Conservation (phyloP, 2,329 filamentous ascomycete species). For the Colletotrichum sp. region DNA sequence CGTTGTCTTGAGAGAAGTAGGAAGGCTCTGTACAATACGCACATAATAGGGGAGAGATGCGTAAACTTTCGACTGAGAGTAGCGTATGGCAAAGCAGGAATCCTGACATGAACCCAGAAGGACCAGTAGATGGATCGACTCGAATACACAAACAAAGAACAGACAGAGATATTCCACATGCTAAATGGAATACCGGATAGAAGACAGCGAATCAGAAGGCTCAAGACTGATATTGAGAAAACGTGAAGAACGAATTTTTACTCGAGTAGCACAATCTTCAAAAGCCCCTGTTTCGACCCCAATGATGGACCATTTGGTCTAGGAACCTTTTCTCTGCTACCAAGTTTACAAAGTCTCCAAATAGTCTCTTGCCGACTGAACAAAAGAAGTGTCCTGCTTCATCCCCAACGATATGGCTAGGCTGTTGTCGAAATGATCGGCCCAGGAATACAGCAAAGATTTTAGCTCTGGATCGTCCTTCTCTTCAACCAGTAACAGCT, state of each 20-base stretch:
- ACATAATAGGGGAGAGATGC: accelerated
- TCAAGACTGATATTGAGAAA: accelerated
- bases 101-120: accelerated
- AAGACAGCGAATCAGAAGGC: not conserved
- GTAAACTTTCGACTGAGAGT: not conserved
- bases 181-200: not conserved
- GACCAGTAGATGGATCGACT: not conserved
- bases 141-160: not conserved
- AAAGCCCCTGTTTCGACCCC: not conserved
- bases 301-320: not conserved
- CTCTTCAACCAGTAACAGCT: not conserved
- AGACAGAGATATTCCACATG: not conserved
- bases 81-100: not conserved
- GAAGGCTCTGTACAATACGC: not conserved
- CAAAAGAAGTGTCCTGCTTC: not conserved
- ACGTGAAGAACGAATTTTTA: not conserved
- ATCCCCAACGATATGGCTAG: not conserved
- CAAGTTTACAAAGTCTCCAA: not conserved
- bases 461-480: not conserved
- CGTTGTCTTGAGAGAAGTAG: not conserved
- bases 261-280: not conserved
- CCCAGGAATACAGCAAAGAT: not conserved
- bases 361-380: not conserved
- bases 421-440: not conserved
- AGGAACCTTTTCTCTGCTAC: accelerated